Percentiles rank a stretch among this genome's conserved stretches.
Conservation (phyloP, 2,329 filamentous ascomycete genomes). For the Microsporum canis region DNA sequence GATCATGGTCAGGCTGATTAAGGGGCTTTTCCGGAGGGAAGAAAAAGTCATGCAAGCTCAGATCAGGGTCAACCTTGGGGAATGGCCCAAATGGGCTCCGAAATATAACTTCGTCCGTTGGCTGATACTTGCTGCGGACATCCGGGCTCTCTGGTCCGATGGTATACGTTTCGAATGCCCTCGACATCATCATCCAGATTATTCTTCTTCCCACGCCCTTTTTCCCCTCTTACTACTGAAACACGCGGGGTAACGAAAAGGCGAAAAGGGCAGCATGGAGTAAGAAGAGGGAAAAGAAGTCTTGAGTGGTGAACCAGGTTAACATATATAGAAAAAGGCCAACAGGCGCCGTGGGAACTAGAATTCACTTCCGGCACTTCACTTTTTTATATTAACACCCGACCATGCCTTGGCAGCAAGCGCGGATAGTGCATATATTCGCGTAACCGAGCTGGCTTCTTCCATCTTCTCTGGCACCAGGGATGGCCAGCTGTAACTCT, state of each 20-base stretch:
- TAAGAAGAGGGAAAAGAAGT: neutral
- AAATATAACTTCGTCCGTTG: conserved; percentile 11
- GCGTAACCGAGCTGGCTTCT: neutral
- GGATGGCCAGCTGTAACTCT: neutral
- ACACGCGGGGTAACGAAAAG: neutral
- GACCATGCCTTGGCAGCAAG: neutral
- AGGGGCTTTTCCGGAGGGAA: conserved; percentile 8
- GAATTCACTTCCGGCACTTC: neutral
- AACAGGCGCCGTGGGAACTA: neutral
- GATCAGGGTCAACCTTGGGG: conserved; percentile 7
- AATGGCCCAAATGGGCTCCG: conserved; percentile 10
- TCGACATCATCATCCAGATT: neutral
- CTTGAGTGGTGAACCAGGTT: neutral
- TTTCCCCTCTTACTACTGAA: neutral
- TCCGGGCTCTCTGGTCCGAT: conserved; percentile 6
- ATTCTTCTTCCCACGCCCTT: neutral
- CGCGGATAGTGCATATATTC: neutral
- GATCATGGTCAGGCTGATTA: conserved; percentile 8
- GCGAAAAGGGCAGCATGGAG: neutral
- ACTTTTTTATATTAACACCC: neutral
- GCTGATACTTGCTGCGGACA: conserved; percentile 9
- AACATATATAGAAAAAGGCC: neutral
- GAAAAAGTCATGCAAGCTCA: conserved; percentile 10
- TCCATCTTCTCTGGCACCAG: neutral
- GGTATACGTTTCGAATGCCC: neutral